Conservation (phyloP, 177 flowering plant species). For the Telopea speciosissima region DNA sequence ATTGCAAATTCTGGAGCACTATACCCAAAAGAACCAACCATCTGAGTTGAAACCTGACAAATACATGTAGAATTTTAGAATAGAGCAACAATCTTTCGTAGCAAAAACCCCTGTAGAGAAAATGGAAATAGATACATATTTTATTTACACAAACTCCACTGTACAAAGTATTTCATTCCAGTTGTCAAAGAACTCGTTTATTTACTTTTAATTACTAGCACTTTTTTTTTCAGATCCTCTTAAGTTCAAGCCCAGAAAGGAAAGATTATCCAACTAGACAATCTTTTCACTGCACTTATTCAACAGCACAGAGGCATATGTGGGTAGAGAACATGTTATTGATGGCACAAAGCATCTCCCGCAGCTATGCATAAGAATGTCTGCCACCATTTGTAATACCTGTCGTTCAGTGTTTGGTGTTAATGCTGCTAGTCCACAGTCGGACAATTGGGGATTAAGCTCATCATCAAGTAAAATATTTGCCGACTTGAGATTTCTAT, state of each 20-base stretch:
- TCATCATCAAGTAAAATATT: slow-evolving; percentile 92
- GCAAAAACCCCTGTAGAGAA: not conserved
- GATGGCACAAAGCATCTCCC: not conserved
- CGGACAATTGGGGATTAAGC: slow-evolving; percentile 89
- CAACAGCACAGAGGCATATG: too few relatives aligned
- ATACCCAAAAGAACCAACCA: slow-evolving; percentile 93
- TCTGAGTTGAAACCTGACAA: slow-evolving; percentile 73
- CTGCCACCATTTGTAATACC: slow-evolving; percentile 34
- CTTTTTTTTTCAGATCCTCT: too few relatives aligned
- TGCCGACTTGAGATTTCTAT: slow-evolving; percentile 95
- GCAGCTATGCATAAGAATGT: not conserved
- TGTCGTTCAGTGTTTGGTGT: slow-evolving; percentile 86
- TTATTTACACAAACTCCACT: not conserved
- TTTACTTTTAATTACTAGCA: too few relatives aligned
- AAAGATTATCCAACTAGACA: too few relatives aligned
- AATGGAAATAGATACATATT: not conserved
- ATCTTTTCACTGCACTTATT: too few relatives aligned
- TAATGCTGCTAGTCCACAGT: slow-evolving; percentile 88
- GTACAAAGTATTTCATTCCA: not conserved
- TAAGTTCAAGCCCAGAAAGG: too few relatives aligned
- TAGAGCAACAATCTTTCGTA: not conserved
- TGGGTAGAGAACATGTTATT: too few relatives aligned
- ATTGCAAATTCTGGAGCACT: slow-evolving; percentile 97
- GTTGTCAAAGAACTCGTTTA: not conserved
- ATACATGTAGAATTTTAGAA: not conserved